Evolutionary conservation across 2,329 filamentous ascomycete species (phyloP), one percentile per base, ranked within the genome.

Genomic region (Fusarium piperis): DNA sequence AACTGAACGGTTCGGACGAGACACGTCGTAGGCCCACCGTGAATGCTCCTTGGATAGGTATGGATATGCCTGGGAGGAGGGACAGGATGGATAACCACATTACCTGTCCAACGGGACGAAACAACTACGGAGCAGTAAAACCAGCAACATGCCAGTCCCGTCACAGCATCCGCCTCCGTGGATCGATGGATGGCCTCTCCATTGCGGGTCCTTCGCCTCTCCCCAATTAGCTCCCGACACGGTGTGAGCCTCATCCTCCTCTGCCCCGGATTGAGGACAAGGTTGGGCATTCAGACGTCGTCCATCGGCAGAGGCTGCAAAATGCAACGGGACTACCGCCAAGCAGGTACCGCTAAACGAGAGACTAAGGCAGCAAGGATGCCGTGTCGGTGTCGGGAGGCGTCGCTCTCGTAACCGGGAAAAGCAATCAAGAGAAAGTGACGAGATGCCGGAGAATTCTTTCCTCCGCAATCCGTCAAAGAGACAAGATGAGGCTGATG

Each of bases 241-340:
- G 44, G 44, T 9, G 16, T 30, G 44, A 48, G 44, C 44, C 44
- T 48, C 44, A 48, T 30, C 30, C 23, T 48, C 15, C 16, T 23
- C 23, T 48, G 44, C 44, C 44, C 44, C 26, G 7, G 44, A 46
- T 48, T 46, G 44, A 48, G 28, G 62, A 46, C 57, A 69, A 69
- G 51, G 20, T 55, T 44, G 53, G 51, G n/a, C 36, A 46, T 46
- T 28, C 15, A 35, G 36, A 62, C 32, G 39, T 35, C 44, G 23
- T 23, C 23, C 3, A 3, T 23, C 23, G 44, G 44, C 23, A 13
- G 23, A 32, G 16, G 16, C 23, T 58, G 23, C 28, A 39, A 10
- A 46, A 35, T 48, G 44, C n/a, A 30, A 53, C 28, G 4, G 35
- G 48, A 53, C 48, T 53, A 48, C 44, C 44, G 44, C 44, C 11